phyloP scores from a whole-genome alignment of 2,329 filamentous ascomycete genomes.

The Botrytis porri region DNA sequence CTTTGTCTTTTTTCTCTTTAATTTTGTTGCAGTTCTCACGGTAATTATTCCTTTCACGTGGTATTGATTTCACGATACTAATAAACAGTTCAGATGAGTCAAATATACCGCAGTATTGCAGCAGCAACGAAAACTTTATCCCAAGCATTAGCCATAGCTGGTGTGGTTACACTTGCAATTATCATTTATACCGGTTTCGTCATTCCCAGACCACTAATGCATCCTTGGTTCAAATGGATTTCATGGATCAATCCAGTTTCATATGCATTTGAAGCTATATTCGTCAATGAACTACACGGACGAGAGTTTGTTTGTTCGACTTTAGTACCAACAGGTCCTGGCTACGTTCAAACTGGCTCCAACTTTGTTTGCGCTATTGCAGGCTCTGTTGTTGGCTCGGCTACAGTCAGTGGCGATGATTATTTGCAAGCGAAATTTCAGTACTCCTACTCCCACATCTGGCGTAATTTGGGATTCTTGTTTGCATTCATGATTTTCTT shows the following conservation, averaged over 20 bases:
- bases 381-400: slow-evolving; percentile 53
- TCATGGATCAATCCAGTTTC: slow-evolving; percentile 61
- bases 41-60: slow-evolving; percentile 50
- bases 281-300: slow-evolving; percentile 87
- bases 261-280: slow-evolving; percentile 76
- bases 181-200: slow-evolving; percentile 43
- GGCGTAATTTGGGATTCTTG: slow-evolving; percentile 64
- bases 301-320: slow-evolving; percentile 61
- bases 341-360: slow-evolving; percentile 46
- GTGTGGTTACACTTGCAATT: slow-evolving; percentile 45
- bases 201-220: slow-evolving; percentile 54
- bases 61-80: slow-evolving; percentile 62
- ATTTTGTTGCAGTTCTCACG: slow-evolving; percentile 49
- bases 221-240: slow-evolving; percentile 61
- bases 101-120: slow-evolving; percentile 67
- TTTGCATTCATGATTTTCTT: slow-evolving; percentile 64
- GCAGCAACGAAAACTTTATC: slow-evolving; percentile 69
- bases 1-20: slow-evolving; percentile 67
- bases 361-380: slow-evolving; percentile 53
- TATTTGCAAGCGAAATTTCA: slow-evolving; percentile 55
- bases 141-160: slow-evolving; percentile 60
- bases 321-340: slow-evolving; percentile 31
- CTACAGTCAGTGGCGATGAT: slow-evolving; percentile 54
- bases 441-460: slow-evolving; percentile 49
- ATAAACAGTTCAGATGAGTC: slow-evolving; percentile 64